These are phyloP conservation scores for Chlorophyllum brunneum DNA, from an alignment of 768 basidiomycete genomes.

Conservation along the genomic window DNA sequence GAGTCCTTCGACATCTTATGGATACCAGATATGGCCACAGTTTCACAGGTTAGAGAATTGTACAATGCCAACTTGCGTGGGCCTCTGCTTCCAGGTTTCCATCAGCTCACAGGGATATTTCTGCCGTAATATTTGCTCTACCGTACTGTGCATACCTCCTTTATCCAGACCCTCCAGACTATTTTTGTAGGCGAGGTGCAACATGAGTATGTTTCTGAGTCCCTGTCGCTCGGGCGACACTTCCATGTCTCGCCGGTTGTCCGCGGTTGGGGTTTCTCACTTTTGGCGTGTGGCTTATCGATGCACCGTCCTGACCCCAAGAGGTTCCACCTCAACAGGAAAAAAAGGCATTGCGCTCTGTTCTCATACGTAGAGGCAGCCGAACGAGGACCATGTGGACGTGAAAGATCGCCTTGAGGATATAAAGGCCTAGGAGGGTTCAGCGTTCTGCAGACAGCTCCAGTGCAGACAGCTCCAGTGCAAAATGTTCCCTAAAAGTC, in stretches of 20 bases:
- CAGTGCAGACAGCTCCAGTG: too few species aligned
- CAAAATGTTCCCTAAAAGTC: constrained; percentile 34
- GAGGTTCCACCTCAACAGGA: too few species aligned
- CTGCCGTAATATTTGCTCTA: not conserved
- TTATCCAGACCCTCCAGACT: too few species aligned
- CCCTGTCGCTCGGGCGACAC: not conserved
- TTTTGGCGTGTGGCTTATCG: not conserved
- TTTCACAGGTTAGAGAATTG: not conserved
- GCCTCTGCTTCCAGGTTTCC: not conserved
- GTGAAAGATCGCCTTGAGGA: too few species aligned
- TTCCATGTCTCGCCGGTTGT: not conserved
- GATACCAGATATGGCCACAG: too few species aligned
- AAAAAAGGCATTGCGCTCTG: too few species aligned
- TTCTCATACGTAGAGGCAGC: too few species aligned
- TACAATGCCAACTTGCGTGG: not conserved
- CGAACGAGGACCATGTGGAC: not conserved
- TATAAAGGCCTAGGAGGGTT: too few species aligned
- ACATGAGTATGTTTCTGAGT: not conserved
- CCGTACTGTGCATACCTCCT: not conserved
- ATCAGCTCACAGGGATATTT: not conserved
- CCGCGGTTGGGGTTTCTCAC: not conserved
- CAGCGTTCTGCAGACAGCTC: too few species aligned
- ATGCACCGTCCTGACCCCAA: not conserved
- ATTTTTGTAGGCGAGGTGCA: constrained; percentile 4
- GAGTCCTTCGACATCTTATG: too few species aligned